Percentiles rank a stretch among this genome's conserved stretches.
These are phyloP conservation scores for Zygotorulaspora chibaensis DNA, from an alignment of 805 yeast species.

Conservation along the genomic window DNA sequence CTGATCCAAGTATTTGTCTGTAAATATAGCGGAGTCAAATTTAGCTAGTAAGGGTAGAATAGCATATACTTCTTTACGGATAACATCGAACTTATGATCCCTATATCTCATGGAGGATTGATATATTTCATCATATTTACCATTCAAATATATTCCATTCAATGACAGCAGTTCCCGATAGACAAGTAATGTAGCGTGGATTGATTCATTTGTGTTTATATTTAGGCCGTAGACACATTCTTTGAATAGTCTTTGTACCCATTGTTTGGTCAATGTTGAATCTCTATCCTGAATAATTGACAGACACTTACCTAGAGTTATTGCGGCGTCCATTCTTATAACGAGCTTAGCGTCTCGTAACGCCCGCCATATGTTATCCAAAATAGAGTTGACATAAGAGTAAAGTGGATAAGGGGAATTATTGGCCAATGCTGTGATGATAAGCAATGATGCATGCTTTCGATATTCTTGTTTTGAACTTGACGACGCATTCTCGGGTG, in stretches of 20 bases:
- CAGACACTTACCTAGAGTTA: constrained; percentile 71
- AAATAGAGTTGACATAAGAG: constrained; percentile 68
- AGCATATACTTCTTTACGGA: constrained; percentile 79
- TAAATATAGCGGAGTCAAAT: constrained; percentile 70
- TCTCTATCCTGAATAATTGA: constrained; percentile 79
- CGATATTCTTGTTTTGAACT: constrained; percentile 75
- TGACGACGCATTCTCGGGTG: constrained; percentile 34
- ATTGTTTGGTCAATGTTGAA: constrained; percentile 57
- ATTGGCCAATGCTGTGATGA: constrained; percentile 76
- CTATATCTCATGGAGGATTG: constrained; percentile 69
- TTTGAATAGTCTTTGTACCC: constrained; percentile 68
- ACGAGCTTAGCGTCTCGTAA: constrained; percentile 71
- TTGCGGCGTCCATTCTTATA: constrained; percentile 80
- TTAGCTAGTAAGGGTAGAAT: constrained; percentile 80
- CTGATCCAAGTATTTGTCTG: constrained; percentile 73
- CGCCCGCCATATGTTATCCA: constrained; percentile 84
- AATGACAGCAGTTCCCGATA: constrained; percentile 71
- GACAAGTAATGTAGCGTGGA: constrained; percentile 85
- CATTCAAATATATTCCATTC: constrained; percentile 67
- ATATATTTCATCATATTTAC: constrained; percentile 71
- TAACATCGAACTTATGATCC: constrained; percentile 69
- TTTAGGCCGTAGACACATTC: constrained; percentile 62
- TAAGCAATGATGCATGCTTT: constrained; percentile 85
- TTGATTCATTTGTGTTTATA: constrained; percentile 53
- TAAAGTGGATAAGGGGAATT: constrained; percentile 83